Percentiles rank a stretch among this genome's conserved stretches.
Conservation (phyloP, 176 grass and related monocot species). For the Juncus effusus region DNA sequence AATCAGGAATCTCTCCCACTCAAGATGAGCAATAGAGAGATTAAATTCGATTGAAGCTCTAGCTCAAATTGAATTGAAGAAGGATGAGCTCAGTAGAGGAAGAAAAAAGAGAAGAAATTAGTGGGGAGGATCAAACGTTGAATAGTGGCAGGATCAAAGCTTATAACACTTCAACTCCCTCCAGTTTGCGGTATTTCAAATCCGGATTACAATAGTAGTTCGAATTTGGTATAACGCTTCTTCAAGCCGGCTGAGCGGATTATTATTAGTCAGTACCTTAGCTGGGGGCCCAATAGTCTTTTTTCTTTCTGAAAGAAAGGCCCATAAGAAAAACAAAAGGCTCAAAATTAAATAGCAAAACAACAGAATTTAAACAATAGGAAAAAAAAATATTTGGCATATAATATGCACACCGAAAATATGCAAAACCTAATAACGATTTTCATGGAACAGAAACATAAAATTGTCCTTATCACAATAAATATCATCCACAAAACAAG, state of each 20-base stretch:
- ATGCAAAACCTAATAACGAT: too few relatives aligned
- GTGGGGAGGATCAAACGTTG: conserved; percentile 22
- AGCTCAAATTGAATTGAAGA: conserved; percentile 18
- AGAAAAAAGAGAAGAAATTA: background rate
- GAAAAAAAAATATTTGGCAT: too few relatives aligned
- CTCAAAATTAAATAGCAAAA: too few relatives aligned
- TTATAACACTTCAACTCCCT: background rate
- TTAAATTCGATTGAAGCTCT: too few relatives aligned
- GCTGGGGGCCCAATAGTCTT: background rate
- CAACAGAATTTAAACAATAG: too few relatives aligned
- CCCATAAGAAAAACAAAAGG: too few relatives aligned
- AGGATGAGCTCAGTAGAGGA: background rate
- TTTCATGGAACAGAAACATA: too few relatives aligned
- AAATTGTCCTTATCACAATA: too few relatives aligned
- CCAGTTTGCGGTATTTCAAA: background rate
- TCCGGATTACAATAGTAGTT: background rate
- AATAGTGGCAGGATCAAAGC: background rate
- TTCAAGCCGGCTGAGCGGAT: too few relatives aligned
- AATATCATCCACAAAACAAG: too few relatives aligned
- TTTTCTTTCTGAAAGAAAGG: background rate
- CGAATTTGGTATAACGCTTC: too few relatives aligned
- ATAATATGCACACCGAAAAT: too few relatives aligned
- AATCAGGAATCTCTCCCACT: background rate
- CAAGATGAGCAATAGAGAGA: background rate
- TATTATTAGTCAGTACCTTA: background rate